A percentile compares a stretch with the other conserved stretches of the same genome.
Evolutionary conservation across 164 flowering plant species (phyloP).

Genomic region (Nymphaea thermarum): DNA sequence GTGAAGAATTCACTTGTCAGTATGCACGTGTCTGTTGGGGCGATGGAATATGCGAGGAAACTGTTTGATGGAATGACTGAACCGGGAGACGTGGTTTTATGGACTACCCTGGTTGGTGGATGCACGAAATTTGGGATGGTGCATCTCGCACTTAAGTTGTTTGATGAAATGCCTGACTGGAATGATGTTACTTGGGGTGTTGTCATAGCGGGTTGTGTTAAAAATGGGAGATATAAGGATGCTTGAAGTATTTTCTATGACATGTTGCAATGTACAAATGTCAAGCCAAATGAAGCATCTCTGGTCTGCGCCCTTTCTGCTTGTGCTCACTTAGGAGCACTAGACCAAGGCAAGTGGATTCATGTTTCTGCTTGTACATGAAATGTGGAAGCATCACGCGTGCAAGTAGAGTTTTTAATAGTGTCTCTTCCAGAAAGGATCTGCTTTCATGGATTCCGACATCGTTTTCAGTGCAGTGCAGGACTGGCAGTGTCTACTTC

Average conservation of each 20-base stretch:
- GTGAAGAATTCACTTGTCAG: conserved; percentile 39
- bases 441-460: conserved; percentile 21
- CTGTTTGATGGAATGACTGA: conserved; percentile 38
- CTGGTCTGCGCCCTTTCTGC: conserved; percentile 48
- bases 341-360: conserved; percentile 44
- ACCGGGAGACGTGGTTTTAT: conserved; percentile 27
- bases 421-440: conserved; percentile 13
- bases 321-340: conserved; percentile 48
- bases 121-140: conserved; percentile 30
- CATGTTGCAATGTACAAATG: conserved; percentile 18
- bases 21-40: conserved; percentile 22
- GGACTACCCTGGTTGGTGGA: conserved; percentile 46
- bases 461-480: too few species aligned
- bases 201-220: conserved; percentile 37
- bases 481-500: too few species aligned
- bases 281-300: conserved; percentile 42
- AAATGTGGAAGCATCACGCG: conserved; percentile 45
- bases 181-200: conserved; percentile 47
- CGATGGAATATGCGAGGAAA: conserved; percentile 22
- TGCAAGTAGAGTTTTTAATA: conserved; percentile 22
- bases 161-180: conserved; percentile 26
- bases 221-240: conserved; percentile 21
- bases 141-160: conserved; percentile 20
- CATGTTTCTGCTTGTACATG: conserved; percentile 40
- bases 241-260: conserved; percentile 27